A percentile compares a stretch with the other conserved stretches of the same genome.
phyloP scores from a whole-genome alignment of 345 rosid species.

The Ceriops zippeliana region DNA sequence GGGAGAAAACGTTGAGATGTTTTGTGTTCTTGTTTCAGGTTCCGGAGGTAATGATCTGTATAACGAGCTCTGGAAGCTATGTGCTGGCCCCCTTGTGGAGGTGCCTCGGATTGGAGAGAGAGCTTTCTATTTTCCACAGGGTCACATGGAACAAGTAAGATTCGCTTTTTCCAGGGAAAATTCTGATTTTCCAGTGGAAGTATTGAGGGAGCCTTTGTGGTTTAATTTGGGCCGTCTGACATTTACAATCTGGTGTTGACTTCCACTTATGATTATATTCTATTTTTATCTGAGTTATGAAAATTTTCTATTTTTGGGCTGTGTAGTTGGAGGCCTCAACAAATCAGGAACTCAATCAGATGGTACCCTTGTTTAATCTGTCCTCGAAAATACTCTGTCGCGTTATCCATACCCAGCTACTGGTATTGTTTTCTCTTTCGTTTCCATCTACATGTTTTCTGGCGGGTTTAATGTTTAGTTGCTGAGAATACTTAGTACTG shows the following conservation, averaged over 20 bases:
- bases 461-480: constrained; percentile 3
- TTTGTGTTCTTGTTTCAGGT: constrained; percentile 29
- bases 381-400: constrained; percentile 81
- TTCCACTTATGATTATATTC: constrained; percentile 10
- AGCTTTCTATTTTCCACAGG: constrained; percentile 89
- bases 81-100: constrained; percentile 85
- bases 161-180: constrained; percentile 2
- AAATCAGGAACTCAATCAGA: constrained; percentile 69
- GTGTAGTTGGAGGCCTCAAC: constrained; percentile 81
- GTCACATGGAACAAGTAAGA: constrained; percentile 91
- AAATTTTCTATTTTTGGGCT: constrained; percentile 22
- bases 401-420: constrained; percentile 64
- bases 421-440: constrained; percentile 42
- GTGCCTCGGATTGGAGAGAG: constrained; percentile 60
- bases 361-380: constrained; percentile 61
- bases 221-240: neutral
- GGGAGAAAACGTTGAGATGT: constrained; percentile 15
- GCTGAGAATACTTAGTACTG: neutral
- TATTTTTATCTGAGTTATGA: constrained; percentile 7
- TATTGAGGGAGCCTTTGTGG: neutral
- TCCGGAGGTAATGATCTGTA: constrained; percentile 50
- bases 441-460: neutral
- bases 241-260: constrained; percentile 4
- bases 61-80: constrained; percentile 75
- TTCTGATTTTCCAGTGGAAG: neutral